phyloP scores from a whole-genome alignment of 352 stramenopile genomes.

The Phytopythium boreale region DNA sequence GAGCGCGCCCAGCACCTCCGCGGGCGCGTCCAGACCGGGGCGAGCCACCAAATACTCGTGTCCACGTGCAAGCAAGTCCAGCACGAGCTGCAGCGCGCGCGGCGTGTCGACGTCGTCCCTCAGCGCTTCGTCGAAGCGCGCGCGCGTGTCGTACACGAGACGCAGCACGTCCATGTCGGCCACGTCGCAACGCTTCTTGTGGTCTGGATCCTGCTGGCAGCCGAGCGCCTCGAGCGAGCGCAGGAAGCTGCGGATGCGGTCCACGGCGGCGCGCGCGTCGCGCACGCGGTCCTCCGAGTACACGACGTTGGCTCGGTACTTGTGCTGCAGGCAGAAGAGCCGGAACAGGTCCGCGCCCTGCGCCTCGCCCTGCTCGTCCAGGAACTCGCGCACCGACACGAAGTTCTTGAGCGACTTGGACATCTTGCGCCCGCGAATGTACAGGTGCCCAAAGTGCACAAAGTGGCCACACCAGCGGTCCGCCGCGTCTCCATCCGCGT shows the following conservation, averaged over 20 bases:
- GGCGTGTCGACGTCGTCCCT: slow-evolving; percentile 90
- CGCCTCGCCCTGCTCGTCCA: slow-evolving; percentile 39
- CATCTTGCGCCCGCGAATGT: slow-evolving; percentile 98
- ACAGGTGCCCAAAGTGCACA: slow-evolving; percentile 95
- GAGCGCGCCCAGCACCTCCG: slow-evolving; percentile 55
- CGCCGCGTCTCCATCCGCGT: neutral
- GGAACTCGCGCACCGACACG: slow-evolving; percentile 92
- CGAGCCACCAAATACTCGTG: slow-evolving; percentile 60
- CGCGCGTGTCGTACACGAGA: slow-evolving; percentile 46
- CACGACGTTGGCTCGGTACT: slow-evolving; percentile 79
- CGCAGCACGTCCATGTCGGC: slow-evolving; percentile 57
- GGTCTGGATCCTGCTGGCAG: slow-evolving; percentile 12
- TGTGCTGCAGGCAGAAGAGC: slow-evolving; percentile 88
- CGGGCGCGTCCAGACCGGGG: slow-evolving; percentile 25
- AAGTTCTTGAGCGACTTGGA: slow-evolving; percentile 99
- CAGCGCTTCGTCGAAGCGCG: slow-evolving; percentile 57
- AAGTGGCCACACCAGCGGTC: slow-evolving; percentile 94
- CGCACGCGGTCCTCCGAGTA: slow-evolving; percentile 78
- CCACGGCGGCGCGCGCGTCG: slow-evolving; percentile 47
- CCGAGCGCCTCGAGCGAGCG: slow-evolving; percentile 46
- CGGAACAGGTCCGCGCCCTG: slow-evolving; percentile 81
- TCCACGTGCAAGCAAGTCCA: slow-evolving; percentile 61
- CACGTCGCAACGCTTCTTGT: slow-evolving; percentile 46
- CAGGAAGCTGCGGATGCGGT: slow-evolving; percentile 69
- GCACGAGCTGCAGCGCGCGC: slow-evolving; percentile 52